phyloP scores from a whole-genome alignment of 768 basidiomycete species.

The Leccinellum albellum region DNA sequence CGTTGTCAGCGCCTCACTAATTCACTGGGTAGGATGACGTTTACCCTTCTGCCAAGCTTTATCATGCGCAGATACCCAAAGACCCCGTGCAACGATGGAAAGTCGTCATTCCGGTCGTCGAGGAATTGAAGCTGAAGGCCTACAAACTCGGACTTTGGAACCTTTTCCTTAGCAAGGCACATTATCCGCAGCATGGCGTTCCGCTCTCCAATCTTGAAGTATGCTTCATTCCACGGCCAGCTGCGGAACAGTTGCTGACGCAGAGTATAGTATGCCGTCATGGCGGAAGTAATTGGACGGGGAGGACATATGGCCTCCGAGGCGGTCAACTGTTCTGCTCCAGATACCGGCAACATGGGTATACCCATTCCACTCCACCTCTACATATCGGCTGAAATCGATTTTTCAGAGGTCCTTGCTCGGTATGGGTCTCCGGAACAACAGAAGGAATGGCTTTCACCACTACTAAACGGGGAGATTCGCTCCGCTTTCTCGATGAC shows the following conservation, averaged over 20 bases:
- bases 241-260: neutral
- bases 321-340: conserved; percentile 90
- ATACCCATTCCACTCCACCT: neutral
- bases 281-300: conserved; percentile 93
- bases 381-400: neutral
- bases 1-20: neutral
- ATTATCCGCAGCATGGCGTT: conserved; percentile 87
- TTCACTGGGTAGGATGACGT: conserved; percentile 68
- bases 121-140: conserved; percentile 83
- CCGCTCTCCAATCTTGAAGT: conserved; percentile 94
- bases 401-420: conserved; percentile 82
- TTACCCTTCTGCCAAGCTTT: conserved; percentile 71
- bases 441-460: conserved; percentile 84
- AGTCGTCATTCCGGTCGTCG: conserved; percentile 75
- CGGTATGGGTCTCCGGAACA: conserved; percentile 90
- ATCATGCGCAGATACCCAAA: conserved; percentile 75
- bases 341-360: conserved; percentile 99
- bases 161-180: conserved; percentile 89
- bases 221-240: conserved; percentile 10
- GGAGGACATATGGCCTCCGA: conserved; percentile 80
- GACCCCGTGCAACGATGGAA: conserved; percentile 79
- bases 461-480: conserved; percentile 88
- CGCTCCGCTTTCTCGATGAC: conserved; percentile 98
- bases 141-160: conserved; percentile 94
- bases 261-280: conserved; percentile 79